A percentile compares a stretch with the other conserved stretches of the same genome.
These are phyloP conservation scores for Evernia prunastri DNA, from an alignment of 495 filamentous ascomycete species.

Conservation along the genomic window DNA sequence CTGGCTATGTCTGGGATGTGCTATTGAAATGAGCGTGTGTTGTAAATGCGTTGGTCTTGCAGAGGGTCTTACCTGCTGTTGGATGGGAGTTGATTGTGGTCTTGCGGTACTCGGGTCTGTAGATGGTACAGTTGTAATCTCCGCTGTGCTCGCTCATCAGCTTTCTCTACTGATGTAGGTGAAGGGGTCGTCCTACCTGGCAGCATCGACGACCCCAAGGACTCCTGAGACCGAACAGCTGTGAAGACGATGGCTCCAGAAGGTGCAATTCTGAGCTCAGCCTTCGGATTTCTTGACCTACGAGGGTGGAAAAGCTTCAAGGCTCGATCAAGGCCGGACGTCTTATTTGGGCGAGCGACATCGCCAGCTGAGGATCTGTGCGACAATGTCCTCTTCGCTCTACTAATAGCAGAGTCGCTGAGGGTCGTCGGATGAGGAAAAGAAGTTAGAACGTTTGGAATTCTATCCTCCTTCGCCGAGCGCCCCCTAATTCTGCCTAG, in stretches of 20 bases:
- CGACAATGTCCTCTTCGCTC: neutral
- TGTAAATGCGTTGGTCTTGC: neutral
- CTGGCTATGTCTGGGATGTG: neutral
- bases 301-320: neutral
- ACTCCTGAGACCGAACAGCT: neutral
- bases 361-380: neutral
- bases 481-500: neutral
- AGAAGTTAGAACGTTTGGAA: neutral
- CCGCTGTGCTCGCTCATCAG: neutral
- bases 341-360: neutral
- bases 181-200: neutral
- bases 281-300: neutral
- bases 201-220: neutral
- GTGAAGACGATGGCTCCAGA: constrained; percentile 6
- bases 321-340: neutral
- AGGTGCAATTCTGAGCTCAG: neutral
- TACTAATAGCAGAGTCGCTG: neutral
- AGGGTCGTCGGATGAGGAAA: neutral
- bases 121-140: neutral
- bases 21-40: neutral
- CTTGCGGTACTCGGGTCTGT: neutral
- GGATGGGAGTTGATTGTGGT: neutral
- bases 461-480: neutral
- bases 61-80: neutral
- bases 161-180: neutral